Evolutionary conservation across 306 rosid species (phyloP).

Genomic region (Delonix regia): DNA sequence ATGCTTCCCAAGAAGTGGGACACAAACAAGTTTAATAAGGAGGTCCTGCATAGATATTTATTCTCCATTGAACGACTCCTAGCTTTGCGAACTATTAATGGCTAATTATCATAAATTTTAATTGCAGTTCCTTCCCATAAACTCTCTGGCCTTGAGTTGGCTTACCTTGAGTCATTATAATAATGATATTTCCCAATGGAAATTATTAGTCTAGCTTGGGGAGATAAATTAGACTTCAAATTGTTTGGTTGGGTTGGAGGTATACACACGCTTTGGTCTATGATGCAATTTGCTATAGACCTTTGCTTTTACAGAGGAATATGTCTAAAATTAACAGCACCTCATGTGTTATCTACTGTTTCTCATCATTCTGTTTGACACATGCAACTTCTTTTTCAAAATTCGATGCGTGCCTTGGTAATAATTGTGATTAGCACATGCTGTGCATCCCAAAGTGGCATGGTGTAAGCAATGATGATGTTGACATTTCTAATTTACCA

Average conservation of each 20-base stretch:
- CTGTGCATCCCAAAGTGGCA: constrained; percentile 17
- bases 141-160: constrained; percentile 7
- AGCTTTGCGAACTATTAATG: constrained; percentile 21
- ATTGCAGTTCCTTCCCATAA: constrained; percentile 14
- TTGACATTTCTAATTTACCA: constrained; percentile 22
- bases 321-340: constrained; percentile 34
- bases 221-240: constrained; percentile 21
- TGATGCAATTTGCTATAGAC: constrained; percentile 21
- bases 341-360: not conserved
- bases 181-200: not conserved
- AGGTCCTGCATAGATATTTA: constrained; percentile 15
- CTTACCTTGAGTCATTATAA: not conserved
- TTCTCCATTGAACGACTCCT: constrained; percentile 11
- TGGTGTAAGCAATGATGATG: constrained; percentile 1
- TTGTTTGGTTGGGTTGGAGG: constrained; percentile 30
- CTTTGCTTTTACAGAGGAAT: constrained; percentile 26
- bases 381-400: not conserved
- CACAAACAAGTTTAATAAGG: constrained; percentile 28
- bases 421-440: constrained; percentile 28
- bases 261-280: constrained; percentile 28
- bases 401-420: constrained; percentile 30
- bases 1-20: constrained; percentile 38
- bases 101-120: constrained; percentile 25
- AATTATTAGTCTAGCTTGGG: constrained; percentile 15
- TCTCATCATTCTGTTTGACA: constrained; percentile 37